Percentiles rank a stretch among this genome's conserved stretches.
Conservation (phyloP, 2,329 filamentous ascomycete species). For the Diaporthe vaccinii region DNA sequence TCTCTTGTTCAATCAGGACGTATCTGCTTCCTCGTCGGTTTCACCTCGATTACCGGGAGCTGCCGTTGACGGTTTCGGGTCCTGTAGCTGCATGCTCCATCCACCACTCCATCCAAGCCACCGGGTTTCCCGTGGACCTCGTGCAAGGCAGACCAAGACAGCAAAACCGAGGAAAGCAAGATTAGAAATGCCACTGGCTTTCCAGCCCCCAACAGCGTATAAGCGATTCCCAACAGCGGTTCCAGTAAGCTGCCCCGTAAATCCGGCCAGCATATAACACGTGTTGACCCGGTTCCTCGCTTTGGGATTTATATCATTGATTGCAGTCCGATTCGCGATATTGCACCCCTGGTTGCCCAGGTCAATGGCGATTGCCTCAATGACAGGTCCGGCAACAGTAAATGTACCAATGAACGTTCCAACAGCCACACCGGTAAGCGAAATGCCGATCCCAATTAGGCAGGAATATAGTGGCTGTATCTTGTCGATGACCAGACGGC, state of each 20-base stretch:
- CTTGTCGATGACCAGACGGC: slow-evolving; percentile 76
- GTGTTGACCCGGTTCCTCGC: slow-evolving; percentile 84
- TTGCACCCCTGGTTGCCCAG: slow-evolving; percentile 80
- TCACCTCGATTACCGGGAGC: not conserved
- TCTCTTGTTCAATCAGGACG: not conserved
- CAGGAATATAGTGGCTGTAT: slow-evolving; percentile 78
- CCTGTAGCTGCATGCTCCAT: slow-evolving; percentile 50
- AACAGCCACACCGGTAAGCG: slow-evolving; percentile 72
- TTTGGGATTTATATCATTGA: slow-evolving; percentile 79
- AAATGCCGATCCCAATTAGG: slow-evolving; percentile 70
- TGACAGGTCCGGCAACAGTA: slow-evolving; percentile 77
- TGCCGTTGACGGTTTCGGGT: not conserved
- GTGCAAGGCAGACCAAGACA: slow-evolving; percentile 51
- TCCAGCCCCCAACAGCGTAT: slow-evolving; percentile 61
- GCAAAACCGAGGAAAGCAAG: slow-evolving; percentile 55
- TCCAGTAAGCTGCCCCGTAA: slow-evolving; percentile 81
- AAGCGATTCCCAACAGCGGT: slow-evolving; percentile 44
- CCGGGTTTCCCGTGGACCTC: slow-evolving; percentile 56
- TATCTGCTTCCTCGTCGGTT: not conserved
- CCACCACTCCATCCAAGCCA: slow-evolving; percentile 60
- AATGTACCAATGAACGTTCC: slow-evolving; percentile 78
- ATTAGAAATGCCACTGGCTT: slow-evolving; percentile 59
- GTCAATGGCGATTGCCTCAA: slow-evolving; percentile 80
- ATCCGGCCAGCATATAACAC: slow-evolving; percentile 83
- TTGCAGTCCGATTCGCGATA: slow-evolving; percentile 78